Evolutionary conservation across 306 rosid species (phyloP), one percentile per base, ranked within the genome.

Genomic region (Ammopiptanthus mongolicus): DNA sequence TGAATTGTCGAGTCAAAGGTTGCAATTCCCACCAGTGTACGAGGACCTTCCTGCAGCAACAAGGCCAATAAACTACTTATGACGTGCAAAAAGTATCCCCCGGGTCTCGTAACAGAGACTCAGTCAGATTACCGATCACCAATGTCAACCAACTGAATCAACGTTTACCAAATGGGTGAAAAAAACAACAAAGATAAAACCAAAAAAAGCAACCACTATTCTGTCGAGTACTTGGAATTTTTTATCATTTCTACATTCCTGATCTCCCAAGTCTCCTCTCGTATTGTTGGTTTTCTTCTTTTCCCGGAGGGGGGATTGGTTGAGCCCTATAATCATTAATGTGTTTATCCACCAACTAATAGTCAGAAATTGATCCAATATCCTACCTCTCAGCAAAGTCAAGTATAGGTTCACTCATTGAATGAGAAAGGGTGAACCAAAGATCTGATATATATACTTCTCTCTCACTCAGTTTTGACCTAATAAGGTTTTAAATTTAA

Each of bases 1-100:
- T 95, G 99, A 85, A 95, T 87, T 15, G 99, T 92, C 13, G 92
- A 90, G 81, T 95, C 99, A 87, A 95, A 95, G 9, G 99, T 92
- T 55, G 99, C 98, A 56, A 95, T 78, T 71, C 99, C 99, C 46
- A 95, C 98, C 76, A 75, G 70, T 68, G 99, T 95, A 29, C 84
- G 88, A 76, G 97, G 97, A 77, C 97, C 96, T 82, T 95, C 97
- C 99, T 95, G 92, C 62, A 87, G 64, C 55, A 85, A 71, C 73
- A 44, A 61, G 23, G 37, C 6, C 58, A 57, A 15, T 44, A 59
- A n/a, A 19, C 11, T 64, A 74, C 73, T 69, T 61, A 81, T 19
- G 17, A 34, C 37, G 47, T 8, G 39, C 14, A 33, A 74, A 23
- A 14, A 51, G 14, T 50, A 73, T 25, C 48, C 21, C 34, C 0